phyloP scores from a whole-genome alignment of 768 basidiomycete species.

The Macrolepiota fuliginosa region DNA sequence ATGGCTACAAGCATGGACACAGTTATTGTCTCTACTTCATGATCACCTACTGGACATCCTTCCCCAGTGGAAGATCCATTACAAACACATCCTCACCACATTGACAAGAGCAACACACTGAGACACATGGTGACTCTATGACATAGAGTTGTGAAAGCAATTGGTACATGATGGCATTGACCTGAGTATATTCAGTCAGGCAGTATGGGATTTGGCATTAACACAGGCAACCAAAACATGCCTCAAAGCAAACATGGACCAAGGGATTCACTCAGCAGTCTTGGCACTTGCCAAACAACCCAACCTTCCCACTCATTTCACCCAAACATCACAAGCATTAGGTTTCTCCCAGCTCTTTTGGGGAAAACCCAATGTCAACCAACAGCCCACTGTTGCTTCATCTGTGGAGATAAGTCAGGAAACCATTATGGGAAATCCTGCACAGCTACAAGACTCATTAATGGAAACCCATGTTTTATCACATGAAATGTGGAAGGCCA shows the following conservation, averaged over 20 bases:
- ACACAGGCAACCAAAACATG: neutral
- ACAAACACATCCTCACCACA: constrained; percentile 7
- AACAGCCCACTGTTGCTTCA: constrained; percentile 6
- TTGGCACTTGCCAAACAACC: neutral
- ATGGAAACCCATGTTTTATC: constrained; percentile 9
- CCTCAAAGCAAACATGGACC: neutral
- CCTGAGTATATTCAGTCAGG: neutral
- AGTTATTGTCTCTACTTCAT: constrained; percentile 14
- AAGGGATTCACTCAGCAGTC: neutral
- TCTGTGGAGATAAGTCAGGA: constrained; percentile 11
- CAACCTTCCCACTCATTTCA: neutral
- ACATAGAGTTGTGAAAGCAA: constrained; percentile 15
- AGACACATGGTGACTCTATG: constrained; percentile 16
- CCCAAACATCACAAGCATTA: no score
- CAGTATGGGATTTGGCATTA: constrained; percentile 13
- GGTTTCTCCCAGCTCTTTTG: no score
- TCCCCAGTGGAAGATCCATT: constrained; percentile 15
- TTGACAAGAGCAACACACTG: constrained; percentile 13
- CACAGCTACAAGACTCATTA: neutral
- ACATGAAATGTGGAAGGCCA: neutral
- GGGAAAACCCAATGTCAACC: no score
- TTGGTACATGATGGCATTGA: constrained; percentile 9
- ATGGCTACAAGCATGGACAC: constrained; percentile 22
- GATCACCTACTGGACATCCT: constrained; percentile 15
- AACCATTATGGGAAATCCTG: constrained; percentile 13